A percentile compares a stretch with the other conserved stretches of the same genome.
These are phyloP conservation scores for Catharanthus roseus DNA, from an alignment of 257 asterid species.

Conservation along the genomic window DNA sequence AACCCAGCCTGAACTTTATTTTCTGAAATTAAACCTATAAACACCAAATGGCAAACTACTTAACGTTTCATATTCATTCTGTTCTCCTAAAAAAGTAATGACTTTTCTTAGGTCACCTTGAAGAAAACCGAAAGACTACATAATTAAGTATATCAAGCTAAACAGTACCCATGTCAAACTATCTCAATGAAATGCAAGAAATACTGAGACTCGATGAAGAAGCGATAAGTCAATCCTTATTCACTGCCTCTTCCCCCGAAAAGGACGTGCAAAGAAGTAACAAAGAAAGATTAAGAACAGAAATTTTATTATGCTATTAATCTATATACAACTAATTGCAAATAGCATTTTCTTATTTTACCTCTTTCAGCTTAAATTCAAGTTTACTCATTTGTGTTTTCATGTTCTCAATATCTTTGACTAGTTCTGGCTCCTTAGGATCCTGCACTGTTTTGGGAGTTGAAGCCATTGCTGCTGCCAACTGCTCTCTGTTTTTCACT, in stretches of 20 bases:
- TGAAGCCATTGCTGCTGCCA: slow-evolving; percentile 8
- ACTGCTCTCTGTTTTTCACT: slow-evolving; percentile 16
- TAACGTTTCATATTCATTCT: background rate
- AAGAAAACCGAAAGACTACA: background rate
- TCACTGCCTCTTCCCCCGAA: background rate
- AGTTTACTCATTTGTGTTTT: slow-evolving; percentile 27
- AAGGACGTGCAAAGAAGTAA: background rate
- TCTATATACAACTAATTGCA: background rate
- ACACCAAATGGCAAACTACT: background rate
- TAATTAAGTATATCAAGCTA: background rate
- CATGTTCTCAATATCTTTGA: slow-evolving; percentile 27
- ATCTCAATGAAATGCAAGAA: background rate
- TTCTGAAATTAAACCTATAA: background rate
- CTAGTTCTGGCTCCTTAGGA: slow-evolving; percentile 18
- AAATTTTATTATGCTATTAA: background rate
- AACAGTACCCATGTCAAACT: background rate
- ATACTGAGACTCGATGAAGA: background rate
- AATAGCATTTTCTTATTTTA: slow-evolving; percentile 1
- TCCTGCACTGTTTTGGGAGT: slow-evolving; percentile 15
- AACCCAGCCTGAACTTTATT: background rate
- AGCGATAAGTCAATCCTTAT: background rate
- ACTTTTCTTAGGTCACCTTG: background rate
- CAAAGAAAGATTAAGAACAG: background rate
- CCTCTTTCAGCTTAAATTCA: slow-evolving; percentile 38
- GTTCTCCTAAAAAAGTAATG: background rate